These are phyloP conservation scores for Suillus decipiens DNA, from an alignment of 768 basidiomycete genomes.

Conservation along the genomic window DNA sequence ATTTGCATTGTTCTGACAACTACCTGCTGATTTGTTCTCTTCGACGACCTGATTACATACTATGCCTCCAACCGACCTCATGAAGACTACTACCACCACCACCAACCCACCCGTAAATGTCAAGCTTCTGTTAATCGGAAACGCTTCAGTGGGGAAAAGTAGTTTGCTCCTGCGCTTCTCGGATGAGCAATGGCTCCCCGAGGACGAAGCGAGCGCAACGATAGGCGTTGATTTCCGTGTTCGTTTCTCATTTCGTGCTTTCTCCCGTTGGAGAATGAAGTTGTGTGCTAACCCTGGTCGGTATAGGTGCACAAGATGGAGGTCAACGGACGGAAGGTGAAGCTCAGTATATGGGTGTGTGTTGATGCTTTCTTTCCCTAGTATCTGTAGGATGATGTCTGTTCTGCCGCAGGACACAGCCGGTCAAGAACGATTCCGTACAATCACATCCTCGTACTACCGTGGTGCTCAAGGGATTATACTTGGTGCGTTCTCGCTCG, in stretches of 20 bases:
- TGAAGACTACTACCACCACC: conserved; percentile 29
- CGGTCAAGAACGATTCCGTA: conserved; percentile 95
- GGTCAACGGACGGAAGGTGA: conserved; percentile 79
- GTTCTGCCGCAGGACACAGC: conserved; percentile 74
- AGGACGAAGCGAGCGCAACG: conserved; percentile 85
- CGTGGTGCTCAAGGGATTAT: conserved; percentile 85
- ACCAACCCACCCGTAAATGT: conserved; percentile 54
- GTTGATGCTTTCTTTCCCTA: not conserved
- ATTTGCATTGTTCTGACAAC: conserved; percentile 7
- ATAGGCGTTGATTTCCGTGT: conserved; percentile 87
- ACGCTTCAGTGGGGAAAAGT: conserved; percentile 91
- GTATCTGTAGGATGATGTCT: not conserved
- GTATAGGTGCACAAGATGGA: conserved; percentile 85
- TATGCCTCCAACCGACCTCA: conserved; percentile 10
- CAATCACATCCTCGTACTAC: conserved; percentile 95
- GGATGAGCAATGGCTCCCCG: conserved; percentile 92
- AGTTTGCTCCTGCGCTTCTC: conserved; percentile 93
- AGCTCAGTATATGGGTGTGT: conserved; percentile 92
- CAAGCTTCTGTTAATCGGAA: conserved; percentile 84
- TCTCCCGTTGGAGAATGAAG: not conserved
- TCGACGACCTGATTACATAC: not conserved
- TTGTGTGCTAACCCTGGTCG: conserved; percentile 6
- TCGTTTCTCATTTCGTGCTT: conserved; percentile 31
- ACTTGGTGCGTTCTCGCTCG: conserved; percentile 48
- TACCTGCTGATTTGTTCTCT: not conserved